Evolutionary conservation across 306 rosid genomes (phyloP).

Genomic region (Heteromeles arbutifolia): DNA sequence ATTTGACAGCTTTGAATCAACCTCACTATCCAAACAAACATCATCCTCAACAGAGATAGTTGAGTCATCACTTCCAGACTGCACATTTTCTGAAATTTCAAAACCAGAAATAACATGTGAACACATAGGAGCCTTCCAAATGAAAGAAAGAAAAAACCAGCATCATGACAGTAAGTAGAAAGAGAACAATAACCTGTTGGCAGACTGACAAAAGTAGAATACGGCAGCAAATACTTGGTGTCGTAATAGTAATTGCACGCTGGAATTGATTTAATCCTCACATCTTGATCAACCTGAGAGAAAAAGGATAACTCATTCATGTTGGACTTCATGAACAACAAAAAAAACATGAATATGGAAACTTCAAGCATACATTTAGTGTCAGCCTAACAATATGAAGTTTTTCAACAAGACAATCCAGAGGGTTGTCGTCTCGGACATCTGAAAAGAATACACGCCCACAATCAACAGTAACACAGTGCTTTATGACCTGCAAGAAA

Average conservation of each 20-base stretch:
- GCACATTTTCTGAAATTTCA: conserved; percentile 27
- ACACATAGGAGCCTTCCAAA: background rate
- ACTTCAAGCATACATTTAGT: conserved; percentile 28
- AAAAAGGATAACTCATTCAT: background rate
- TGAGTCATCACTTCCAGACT: conserved; percentile 43
- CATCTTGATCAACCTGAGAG: conserved; percentile 32
- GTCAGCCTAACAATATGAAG: conserved; percentile 30
- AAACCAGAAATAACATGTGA: background rate
- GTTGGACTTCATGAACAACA: background rate
- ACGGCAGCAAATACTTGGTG: conserved; percentile 42
- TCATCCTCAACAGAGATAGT: conserved; percentile 61
- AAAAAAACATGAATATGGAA: background rate
- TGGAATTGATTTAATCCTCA: conserved; percentile 25
- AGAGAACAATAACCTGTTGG: conserved; percentile 35
- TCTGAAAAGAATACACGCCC: conserved; percentile 74
- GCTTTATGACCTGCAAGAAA: conserved; percentile 41
- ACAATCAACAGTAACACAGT: conserved; percentile 30
- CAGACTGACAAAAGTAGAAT: conserved; percentile 46
- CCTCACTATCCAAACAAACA: conserved; percentile 21
- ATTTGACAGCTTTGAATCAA: conserved; percentile 20
- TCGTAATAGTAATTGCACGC: conserved; percentile 48
- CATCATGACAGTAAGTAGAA: background rate
- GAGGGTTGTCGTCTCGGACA: conserved; percentile 46
- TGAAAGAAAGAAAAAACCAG: background rate
- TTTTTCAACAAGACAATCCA: conserved; percentile 51